A percentile compares a stretch with the other conserved stretches of the same genome.
Conservation (phyloP, 106 monocot species). For the Dendrobium nobile region DNA sequence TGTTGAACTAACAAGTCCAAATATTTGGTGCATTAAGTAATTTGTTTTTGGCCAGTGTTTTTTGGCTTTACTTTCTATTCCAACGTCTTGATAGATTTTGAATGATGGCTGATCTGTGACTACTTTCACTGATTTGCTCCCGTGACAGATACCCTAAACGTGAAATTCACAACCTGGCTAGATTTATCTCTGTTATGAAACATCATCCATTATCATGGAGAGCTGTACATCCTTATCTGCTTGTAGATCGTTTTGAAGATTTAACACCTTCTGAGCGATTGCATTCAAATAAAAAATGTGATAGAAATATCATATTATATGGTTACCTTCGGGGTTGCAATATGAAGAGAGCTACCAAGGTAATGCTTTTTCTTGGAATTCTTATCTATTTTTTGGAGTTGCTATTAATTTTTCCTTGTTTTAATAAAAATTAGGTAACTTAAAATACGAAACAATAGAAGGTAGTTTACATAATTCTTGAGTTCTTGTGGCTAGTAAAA, state of each 20-base stretch:
- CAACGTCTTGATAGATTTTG: not conserved
- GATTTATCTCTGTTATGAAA: slow-evolving; percentile 94
- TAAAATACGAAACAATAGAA: not conserved
- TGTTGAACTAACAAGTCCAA: not conserved
- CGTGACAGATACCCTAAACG: slow-evolving; percentile 72
- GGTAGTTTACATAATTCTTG: not conserved
- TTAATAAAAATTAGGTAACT: not conserved
- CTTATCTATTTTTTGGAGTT: not conserved
- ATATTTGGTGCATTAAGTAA: not conserved
- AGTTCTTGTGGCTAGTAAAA: not conserved
- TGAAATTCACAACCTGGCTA: slow-evolving; percentile 92
- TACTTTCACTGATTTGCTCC: not conserved
- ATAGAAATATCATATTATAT: slow-evolving; percentile 90
- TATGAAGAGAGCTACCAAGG: slow-evolving; percentile 86
- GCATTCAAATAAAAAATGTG: slow-evolving; percentile 69
- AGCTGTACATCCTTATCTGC: slow-evolving; percentile 78
- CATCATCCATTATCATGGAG: slow-evolving; percentile 78
- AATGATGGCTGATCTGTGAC: not conserved
- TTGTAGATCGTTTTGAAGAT: slow-evolving; percentile 95
- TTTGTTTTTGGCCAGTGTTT: not conserved
- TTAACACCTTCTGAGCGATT: slow-evolving; percentile 72
- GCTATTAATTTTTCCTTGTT: not conserved
- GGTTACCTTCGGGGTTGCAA: slow-evolving; percentile 97
- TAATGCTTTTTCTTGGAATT: slow-evolving; percentile 18
- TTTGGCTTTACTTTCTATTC: not conserved